Percentiles rank a stretch among this genome's conserved stretches.
phyloP scores from a whole-genome alignment of 1,139 yeast genomes.

The Blastobotrys indianensis region DNA sequence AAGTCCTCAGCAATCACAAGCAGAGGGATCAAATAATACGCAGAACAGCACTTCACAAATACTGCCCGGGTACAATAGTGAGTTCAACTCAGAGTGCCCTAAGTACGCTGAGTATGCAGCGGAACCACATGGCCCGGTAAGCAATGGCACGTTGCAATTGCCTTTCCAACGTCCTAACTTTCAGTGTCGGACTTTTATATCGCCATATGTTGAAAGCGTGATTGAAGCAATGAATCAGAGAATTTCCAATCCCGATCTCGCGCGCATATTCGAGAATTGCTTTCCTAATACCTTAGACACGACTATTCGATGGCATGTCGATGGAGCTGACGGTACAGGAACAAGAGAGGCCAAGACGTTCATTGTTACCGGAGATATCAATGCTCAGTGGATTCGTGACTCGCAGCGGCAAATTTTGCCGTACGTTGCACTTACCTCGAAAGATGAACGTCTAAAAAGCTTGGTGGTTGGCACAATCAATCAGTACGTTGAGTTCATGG shows the following conservation, averaged over 20 bases:
- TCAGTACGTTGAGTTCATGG: constrained; percentile 64
- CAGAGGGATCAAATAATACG: neutral
- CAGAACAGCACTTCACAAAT: too few species aligned
- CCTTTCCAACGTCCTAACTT: constrained; percentile 74
- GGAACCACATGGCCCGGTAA: constrained; percentile 30
- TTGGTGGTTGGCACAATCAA: constrained; percentile 73
- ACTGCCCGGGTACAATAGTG: neutral
- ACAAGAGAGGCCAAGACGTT: constrained; percentile 45
- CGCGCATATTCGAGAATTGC: constrained; percentile 71
- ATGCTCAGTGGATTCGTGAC: constrained; percentile 87
- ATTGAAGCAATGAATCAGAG: constrained; percentile 48
- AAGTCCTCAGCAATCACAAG: neutral
- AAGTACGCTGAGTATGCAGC: constrained; percentile 38
- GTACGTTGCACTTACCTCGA: constrained; percentile 53
- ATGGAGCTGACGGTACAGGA: constrained; percentile 8
- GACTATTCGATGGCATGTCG: constrained; percentile 66
- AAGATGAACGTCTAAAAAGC: constrained; percentile 45
- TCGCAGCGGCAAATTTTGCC: constrained; percentile 79
- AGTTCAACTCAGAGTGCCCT: constrained; percentile 28
- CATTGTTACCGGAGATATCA: constrained; percentile 79
- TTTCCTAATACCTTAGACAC: constrained; percentile 88
- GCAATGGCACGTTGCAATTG: constrained; percentile 37
- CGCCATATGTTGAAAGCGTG: constrained; percentile 57
- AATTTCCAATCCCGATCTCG: constrained; percentile 58
- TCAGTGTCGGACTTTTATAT: constrained; percentile 66